Evolutionary conservation across 2,329 filamentous ascomycete species (phyloP).

Genomic region (Trichoderma afroharzianum): DNA sequence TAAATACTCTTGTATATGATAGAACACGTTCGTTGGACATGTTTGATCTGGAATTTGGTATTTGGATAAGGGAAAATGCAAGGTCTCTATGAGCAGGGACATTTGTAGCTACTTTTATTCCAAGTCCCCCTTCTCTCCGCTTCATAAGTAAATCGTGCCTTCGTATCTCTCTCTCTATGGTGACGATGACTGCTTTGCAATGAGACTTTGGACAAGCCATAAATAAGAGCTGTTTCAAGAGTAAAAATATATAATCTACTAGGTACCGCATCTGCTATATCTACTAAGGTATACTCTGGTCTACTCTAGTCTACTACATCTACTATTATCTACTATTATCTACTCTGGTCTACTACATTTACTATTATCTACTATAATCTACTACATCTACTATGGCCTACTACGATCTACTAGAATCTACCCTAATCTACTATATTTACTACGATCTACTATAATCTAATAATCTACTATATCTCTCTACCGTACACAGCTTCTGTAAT

Average conservation of each 20-base stretch:
- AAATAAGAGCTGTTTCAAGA: neutral
- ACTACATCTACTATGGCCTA: too few species aligned
- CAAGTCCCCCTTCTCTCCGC: neutral
- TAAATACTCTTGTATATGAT: constrained; percentile 9
- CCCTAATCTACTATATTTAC: too few species aligned
- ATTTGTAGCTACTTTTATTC: neutral
- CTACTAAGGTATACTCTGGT: neutral
- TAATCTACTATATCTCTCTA: neutral
- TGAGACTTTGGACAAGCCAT: neutral
- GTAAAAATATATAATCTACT: neutral
- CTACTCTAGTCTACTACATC: too few species aligned
- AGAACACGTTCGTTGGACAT: constrained; percentile 7
- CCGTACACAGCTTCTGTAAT: neutral
- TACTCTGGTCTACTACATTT: too few species aligned
- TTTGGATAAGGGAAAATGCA: neutral
- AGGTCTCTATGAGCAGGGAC: neutral
- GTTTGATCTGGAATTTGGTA: neutral
- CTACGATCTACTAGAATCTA: neutral
- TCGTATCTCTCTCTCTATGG: neutral
- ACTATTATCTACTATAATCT: too few species aligned
- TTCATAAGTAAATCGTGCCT: neutral
- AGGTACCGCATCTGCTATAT: neutral
- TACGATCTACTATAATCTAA: too few species aligned
- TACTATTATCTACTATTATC: too few species aligned
- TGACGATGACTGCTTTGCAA: neutral